phyloP scores from a whole-genome alignment of 306 rosid species.

The Trifolium repens region DNA sequence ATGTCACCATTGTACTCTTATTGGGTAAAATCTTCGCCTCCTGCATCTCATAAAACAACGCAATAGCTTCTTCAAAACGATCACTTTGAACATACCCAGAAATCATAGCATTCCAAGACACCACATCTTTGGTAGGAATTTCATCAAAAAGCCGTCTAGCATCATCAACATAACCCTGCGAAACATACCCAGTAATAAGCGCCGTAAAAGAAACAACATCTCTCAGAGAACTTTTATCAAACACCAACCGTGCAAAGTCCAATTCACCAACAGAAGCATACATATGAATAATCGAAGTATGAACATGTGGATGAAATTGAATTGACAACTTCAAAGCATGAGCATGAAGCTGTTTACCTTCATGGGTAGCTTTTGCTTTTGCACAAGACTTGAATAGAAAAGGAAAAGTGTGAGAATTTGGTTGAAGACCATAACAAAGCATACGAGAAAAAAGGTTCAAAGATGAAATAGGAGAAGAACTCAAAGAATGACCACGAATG shows the following conservation, averaged over 20 bases:
- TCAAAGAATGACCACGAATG: conserved; percentile 61
- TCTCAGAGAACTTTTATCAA: conserved; percentile 61
- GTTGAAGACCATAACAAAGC: conserved; percentile 53
- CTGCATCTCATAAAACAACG: conserved; percentile 63
- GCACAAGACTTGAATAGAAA: conserved; percentile 69
- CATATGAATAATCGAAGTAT: conserved; percentile 68
- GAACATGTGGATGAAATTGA: conserved; percentile 57
- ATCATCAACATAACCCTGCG: conserved; percentile 59
- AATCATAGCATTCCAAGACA: conserved; percentile 91
- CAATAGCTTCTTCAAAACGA: conserved; percentile 63
- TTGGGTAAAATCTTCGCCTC: conserved; percentile 50
- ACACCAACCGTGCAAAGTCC: conserved; percentile 58
- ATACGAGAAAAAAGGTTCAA: conserved; percentile 47
- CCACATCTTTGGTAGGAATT: conserved; percentile 66
- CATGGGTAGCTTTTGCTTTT: conserved; percentile 49
- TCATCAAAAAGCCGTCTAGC: conserved; percentile 67
- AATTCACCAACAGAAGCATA: conserved; percentile 62
- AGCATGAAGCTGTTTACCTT: conserved; percentile 72
- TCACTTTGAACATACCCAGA: conserved; percentile 68
- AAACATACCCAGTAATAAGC: conserved; percentile 63
- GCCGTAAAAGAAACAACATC: conserved; percentile 82
- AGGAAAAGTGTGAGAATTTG: conserved; percentile 82
- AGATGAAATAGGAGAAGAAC: conserved; percentile 49
- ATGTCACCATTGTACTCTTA: conserved; percentile 64
- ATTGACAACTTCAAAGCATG: conserved; percentile 66